phyloP scores from a whole-genome alignment of 148 eudicot species.

The Spergularia marina region DNA sequence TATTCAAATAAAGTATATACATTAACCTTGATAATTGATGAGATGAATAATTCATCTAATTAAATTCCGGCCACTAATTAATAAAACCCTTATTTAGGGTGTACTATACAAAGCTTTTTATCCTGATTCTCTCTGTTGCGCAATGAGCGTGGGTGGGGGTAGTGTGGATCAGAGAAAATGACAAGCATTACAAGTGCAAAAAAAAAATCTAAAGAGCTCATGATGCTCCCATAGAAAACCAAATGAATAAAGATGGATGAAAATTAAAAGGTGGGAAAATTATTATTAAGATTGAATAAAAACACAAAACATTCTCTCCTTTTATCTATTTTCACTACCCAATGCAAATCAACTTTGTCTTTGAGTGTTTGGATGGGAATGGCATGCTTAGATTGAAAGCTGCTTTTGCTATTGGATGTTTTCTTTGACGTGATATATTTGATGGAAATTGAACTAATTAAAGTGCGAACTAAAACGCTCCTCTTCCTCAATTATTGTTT shows the following conservation, averaged over 20 bases:
- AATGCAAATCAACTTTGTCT: constrained; percentile 42
- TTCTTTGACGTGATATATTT: background rate
- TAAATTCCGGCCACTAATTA: background rate
- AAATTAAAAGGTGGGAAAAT: background rate
- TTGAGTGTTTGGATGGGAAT: constrained; percentile 52
- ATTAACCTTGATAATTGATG: no score
- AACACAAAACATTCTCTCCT: constrained; percentile 41
- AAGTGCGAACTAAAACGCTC: no score
- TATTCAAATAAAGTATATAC: no score
- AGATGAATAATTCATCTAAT: no score
- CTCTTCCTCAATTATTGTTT: no score
- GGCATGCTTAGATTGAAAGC: constrained; percentile 67
- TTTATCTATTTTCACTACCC: constrained; percentile 4
- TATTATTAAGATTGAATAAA: background rate
- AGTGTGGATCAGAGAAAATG: constrained; percentile 24
- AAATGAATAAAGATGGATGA: constrained; percentile 12
- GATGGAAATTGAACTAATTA: no score
- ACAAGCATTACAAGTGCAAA: constrained; percentile 46
- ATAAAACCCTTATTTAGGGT: background rate
- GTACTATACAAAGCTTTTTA: background rate
- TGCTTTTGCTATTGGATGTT: constrained; percentile 40
- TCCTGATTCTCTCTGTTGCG: constrained; percentile 17
- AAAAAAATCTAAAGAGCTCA: constrained; percentile 29
- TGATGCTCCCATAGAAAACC: constrained; percentile 26
- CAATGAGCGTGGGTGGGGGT: constrained; percentile 13